phyloP scores from a whole-genome alignment of 1,139 yeast genomes.

The Zygosaccharomyces sapae region DNA sequence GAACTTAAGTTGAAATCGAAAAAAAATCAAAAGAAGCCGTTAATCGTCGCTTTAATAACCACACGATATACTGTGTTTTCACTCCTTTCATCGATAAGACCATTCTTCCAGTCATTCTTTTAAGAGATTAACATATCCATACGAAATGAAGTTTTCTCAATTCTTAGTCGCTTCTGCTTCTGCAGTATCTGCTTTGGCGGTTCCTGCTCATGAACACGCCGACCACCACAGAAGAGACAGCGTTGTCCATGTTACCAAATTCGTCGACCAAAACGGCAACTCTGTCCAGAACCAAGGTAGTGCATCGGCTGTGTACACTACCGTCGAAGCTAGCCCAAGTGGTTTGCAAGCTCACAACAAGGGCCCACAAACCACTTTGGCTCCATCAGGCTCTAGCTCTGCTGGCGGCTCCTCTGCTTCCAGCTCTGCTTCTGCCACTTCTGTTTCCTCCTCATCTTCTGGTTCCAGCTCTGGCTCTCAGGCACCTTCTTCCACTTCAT shows the following conservation, averaged over 20 bases:
- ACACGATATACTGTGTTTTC: slow-evolving; percentile 8
- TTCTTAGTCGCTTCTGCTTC: slow-evolving; percentile 16
- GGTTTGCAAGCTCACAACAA: slow-evolving; percentile 10
- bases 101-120: too few species aligned
- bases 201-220: slow-evolving; percentile 45
- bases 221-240: slow-evolving; percentile 51
- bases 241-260: slow-evolving; percentile 51
- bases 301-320: slow-evolving; percentile 20
- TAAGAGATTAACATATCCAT: too few species aligned
- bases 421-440: too few species aligned
- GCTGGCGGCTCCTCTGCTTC: neutral
- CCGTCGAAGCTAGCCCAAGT: slow-evolving; percentile 16
- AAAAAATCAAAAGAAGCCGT: too few species aligned
- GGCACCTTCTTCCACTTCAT: slow-evolving; percentile 30
- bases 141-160: slow-evolving; percentile 23
- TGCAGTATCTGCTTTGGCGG: slow-evolving; percentile 24
- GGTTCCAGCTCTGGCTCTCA: slow-evolving; percentile 12
- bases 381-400: slow-evolving; percentile 18
- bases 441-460: slow-evolving; percentile 13
- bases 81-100: slow-evolving; percentile 5
- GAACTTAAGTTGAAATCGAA: neutral
- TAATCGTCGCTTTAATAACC: slow-evolving; percentile 3
- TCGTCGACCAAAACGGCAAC: slow-evolving; percentile 41
- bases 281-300: too few species aligned
- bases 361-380: slow-evolving; percentile 19